These are phyloP conservation scores for Dendrobium chrysotoxum DNA, from an alignment of 106 monocot species.

Conservation along the genomic window DNA sequence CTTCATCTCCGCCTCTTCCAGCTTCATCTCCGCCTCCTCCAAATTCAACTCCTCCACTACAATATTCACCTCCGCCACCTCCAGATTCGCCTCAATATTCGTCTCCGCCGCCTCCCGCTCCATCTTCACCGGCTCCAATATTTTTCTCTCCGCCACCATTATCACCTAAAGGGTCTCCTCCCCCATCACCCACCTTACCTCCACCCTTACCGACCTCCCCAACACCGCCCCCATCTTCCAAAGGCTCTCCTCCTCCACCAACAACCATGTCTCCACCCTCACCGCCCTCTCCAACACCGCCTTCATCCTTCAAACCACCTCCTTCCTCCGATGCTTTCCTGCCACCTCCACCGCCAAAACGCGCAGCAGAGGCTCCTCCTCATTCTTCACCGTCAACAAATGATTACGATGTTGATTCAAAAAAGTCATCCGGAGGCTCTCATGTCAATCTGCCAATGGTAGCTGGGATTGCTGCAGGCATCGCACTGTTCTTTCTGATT, in stretches of 20 bases:
- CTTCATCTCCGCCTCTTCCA: neutral
- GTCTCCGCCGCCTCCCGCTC: neutral
- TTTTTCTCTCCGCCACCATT: neutral
- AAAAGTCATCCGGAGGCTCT: neutral
- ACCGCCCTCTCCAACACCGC: neutral
- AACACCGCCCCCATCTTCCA: neutral
- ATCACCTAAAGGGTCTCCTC: neutral
- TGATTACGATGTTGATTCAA: neutral
- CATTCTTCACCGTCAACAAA: neutral
- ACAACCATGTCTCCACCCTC: neutral
- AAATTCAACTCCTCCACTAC: neutral
- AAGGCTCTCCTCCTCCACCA: neutral
- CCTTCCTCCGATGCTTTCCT: neutral
- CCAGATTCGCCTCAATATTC: neutral
- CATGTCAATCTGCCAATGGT: conserved; percentile 15
- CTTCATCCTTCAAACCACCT: neutral
- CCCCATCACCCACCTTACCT: neutral
- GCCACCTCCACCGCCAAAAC: neutral
- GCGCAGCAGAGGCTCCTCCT: neutral
- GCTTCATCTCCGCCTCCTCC: neutral
- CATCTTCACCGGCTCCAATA: neutral
- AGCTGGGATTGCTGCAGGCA: conserved; percentile 17
- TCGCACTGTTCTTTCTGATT: conserved; percentile 23
- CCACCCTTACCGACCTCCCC: neutral
- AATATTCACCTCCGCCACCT: neutral